Evolutionary conservation across 495 filamentous ascomycete species (phyloP), one percentile per base, ranked within the genome.

Genomic region (Penicillium turbatum): DNA sequence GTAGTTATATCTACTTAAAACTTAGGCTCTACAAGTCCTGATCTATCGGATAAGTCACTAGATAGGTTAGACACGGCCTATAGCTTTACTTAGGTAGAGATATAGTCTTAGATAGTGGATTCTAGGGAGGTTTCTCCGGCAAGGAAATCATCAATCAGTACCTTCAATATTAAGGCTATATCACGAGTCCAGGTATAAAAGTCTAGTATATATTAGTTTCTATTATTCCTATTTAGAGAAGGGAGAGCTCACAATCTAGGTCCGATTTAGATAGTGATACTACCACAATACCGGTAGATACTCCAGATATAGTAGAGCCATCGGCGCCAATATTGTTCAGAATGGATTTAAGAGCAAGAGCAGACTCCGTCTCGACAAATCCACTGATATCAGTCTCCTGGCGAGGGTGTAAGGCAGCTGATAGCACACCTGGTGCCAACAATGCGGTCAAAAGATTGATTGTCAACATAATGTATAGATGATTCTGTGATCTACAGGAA

Each of bases 121-220:
- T 76, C 74, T n/a, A 82, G 59, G 17, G 62, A 56, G 0, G 54
- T 65, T 37, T 82, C 69, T 24, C 75, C 76, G 15, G 67, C 56
- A 24, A 71, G 59, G 53, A 82, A 81, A 16, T 75, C 63, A 50
- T 83, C 77, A 39, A 83, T 63, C 6, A 85, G 47, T 17, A 75
- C 70, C 41, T 81, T 78, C 49, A 82, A 59, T 0, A 78, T 82
- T 38, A 86, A 61, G 1, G 78, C 80, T 0, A 80, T 73, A 59
- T 86, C 83, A 37, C 83, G 70, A 21, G 78, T 80, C 83, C 83
- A 86, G 8, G 81, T 82, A 56, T 80, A 85, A 60, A 78, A 83
- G 51, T 83, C 80, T 82, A 43, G 13, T 26, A 19, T 16, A 16
- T 19, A 21, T 59, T 37, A 55, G 16, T 17, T 36, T 21, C 2